Percentiles rank a stretch among this genome's conserved stretches.
Evolutionary conservation across 176 grass and related monocot genomes (phyloP).

Genomic region (Eleusine coracana): DNA sequence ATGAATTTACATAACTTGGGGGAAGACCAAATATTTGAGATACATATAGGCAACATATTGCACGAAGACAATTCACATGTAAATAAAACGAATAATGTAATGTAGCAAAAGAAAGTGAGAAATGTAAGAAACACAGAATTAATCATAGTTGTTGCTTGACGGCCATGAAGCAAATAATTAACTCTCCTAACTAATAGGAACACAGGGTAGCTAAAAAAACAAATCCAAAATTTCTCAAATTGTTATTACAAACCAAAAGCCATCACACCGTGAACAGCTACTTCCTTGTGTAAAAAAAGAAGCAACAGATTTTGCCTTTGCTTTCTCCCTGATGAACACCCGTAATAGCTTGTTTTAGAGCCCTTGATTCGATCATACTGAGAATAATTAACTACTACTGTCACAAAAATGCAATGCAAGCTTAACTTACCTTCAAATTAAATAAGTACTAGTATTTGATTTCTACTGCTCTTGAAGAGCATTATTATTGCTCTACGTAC

Average conservation of each 20-base stretch:
- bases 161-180: not conserved
- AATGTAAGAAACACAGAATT: not conserved
- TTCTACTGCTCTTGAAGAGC: slow-evolving; percentile 10
- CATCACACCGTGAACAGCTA: slow-evolving; percentile 10
- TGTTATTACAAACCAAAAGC: slow-evolving; percentile 44
- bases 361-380: slow-evolving; percentile 12
- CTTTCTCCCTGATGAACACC: slow-evolving; percentile 6
- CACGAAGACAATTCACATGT: not conserved
- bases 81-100: not conserved
- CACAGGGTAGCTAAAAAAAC: not conserved
- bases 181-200: slow-evolving; percentile 1
- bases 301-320: slow-evolving; percentile 41
- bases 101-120: not conserved
- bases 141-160: not conserved
- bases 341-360: slow-evolving; percentile 17
- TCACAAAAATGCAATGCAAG: slow-evolving; percentile 31
- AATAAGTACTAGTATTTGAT: not conserved
- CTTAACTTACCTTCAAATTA: slow-evolving; percentile 26
- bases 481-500: slow-evolving; percentile 41
- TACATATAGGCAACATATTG: not conserved
- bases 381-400: not conserved
- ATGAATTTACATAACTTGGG: not conserved
- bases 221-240: slow-evolving; percentile 27
- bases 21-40: not conserved
- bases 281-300: slow-evolving; percentile 48